Percentiles rank a stretch among this genome's conserved stretches.
Conservation (phyloP, 106 monocot genomes). For the Dioscorea dumetorum region DNA sequence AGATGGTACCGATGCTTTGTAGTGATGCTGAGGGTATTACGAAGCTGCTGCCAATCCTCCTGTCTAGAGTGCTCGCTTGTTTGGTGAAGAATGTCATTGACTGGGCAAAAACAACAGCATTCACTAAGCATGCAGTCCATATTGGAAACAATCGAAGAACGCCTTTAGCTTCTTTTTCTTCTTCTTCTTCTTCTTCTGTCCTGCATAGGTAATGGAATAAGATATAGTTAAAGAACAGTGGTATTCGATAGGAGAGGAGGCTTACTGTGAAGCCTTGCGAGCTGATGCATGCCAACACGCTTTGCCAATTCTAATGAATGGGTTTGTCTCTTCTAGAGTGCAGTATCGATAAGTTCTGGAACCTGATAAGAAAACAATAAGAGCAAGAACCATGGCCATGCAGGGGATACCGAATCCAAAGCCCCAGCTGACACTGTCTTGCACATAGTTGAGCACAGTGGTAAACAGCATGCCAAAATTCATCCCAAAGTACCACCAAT, state of each 20-base stretch:
- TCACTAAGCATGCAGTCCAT: too few species aligned
- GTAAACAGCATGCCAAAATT: conserved; percentile 1
- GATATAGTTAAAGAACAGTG: not conserved
- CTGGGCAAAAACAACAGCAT: too few species aligned
- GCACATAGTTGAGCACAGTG: conserved; percentile 14
- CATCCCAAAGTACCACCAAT: conserved; percentile 35
- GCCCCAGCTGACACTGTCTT: conserved; percentile 26
- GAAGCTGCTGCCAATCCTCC: conserved; percentile 11
- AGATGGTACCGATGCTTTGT: conserved; percentile 13
- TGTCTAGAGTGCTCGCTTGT: conserved; percentile 27
- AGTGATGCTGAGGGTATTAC: conserved; percentile 17
- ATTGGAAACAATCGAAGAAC: too few species aligned
- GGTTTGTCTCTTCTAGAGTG: not conserved
- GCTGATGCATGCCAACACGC: conserved; percentile 10
- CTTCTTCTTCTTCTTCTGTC: not conserved
- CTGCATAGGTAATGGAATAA: not conserved
- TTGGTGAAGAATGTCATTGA: not conserved
- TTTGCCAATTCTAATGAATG: conserved; percentile 1
- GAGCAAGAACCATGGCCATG: conserved; percentile 12
- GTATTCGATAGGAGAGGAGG: not conserved
- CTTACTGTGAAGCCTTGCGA: not conserved
- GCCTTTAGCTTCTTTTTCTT: too few species aligned
- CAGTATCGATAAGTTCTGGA: conserved; percentile 18
- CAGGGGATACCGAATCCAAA: conserved; percentile 23
- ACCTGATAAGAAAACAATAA: conserved; percentile 20